A percentile compares a stretch with the other conserved stretches of the same genome.
Evolutionary conservation across 495 filamentous ascomycete genomes (phyloP).

Genomic region (Rhizodiscina lignyota): DNA sequence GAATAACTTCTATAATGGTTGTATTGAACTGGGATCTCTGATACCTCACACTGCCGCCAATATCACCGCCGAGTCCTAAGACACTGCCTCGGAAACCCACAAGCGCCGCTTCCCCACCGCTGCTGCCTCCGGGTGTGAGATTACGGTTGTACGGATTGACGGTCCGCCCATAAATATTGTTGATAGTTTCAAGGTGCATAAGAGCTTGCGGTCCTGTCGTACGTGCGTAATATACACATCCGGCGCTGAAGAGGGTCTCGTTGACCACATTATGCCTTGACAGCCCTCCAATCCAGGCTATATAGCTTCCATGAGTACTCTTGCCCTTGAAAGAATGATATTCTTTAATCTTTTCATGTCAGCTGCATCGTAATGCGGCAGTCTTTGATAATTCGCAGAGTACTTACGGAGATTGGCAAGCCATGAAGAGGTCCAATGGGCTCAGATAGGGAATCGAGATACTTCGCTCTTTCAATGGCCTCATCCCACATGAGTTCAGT

Average conservation of each 20-base stretch:
- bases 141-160: slow-evolving; percentile 13
- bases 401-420: slow-evolving; percentile 49
- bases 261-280: no score
- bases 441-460: slow-evolving; percentile 15
- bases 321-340: no score
- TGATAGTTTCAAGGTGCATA: slow-evolving; percentile 43
- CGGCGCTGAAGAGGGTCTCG: slow-evolving; percentile 29
- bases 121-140: slow-evolving; percentile 13
- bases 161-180: slow-evolving; percentile 37
- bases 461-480: slow-evolving; percentile 17
- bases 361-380: no score
- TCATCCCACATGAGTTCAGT: slow-evolving; percentile 44
- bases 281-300: no score
- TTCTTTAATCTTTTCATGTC: no score
- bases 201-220: slow-evolving; percentile 39
- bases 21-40: no score
- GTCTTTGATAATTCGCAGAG: no score
- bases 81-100: slow-evolving; percentile 12
- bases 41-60: slow-evolving; percentile 15
- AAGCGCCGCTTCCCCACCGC: slow-evolving; percentile 17
- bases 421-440: slow-evolving; percentile 48
- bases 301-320: no score
- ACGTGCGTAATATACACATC: slow-evolving; percentile 31
- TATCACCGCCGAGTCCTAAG: slow-evolving; percentile 18
- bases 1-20: no score